These are phyloP conservation scores for Phytophthora colocasiae DNA, from an alignment of 352 stramenopile species.

Conservation along the genomic window DNA sequence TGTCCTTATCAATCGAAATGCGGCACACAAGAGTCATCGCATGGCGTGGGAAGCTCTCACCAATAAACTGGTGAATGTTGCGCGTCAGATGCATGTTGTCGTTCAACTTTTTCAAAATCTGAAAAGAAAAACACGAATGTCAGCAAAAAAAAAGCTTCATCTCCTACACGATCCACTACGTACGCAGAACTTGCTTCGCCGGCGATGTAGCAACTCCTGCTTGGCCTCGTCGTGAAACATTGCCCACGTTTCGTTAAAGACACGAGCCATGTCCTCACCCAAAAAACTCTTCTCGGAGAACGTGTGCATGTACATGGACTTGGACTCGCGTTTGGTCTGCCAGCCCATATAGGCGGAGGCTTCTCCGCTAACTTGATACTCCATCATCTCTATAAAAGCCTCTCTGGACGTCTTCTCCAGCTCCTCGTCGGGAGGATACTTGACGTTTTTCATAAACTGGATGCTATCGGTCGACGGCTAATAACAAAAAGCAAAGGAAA, in stretches of 20 bases:
- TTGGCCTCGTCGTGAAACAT: constrained; percentile 80
- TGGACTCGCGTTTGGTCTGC: constrained; percentile 85
- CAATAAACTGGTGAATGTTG: constrained; percentile 90
- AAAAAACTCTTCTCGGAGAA: constrained; percentile 80
- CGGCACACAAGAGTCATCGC: constrained; percentile 84
- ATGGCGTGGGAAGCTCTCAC: constrained; percentile 85
- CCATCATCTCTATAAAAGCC: constrained; percentile 83
- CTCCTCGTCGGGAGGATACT: constrained; percentile 78
- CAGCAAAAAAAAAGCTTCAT: constrained; percentile 11
- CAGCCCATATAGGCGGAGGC: constrained; percentile 71
- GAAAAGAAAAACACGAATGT: constrained; percentile 1
- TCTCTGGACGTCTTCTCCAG: constrained; percentile 80
- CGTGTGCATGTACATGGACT: constrained; percentile 88
- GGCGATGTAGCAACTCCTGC: constrained; percentile 75
- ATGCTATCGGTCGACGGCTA: constrained; percentile 86
- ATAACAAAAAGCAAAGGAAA: constrained; percentile 2
- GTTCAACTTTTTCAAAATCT: constrained; percentile 88
- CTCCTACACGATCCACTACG: constrained; percentile 27
- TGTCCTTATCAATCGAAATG: constrained; percentile 86
- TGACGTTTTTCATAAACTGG: constrained; percentile 91
- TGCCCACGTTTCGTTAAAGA: constrained; percentile 84
- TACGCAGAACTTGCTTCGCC: constrained; percentile 87
- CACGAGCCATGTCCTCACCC: constrained; percentile 71
- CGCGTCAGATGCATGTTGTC: constrained; percentile 88
- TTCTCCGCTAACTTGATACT: constrained; percentile 82